These are phyloP conservation scores for Didymosphaeria variabile DNA, from an alignment of 2,329 filamentous ascomycete species.

Conservation along the genomic window DNA sequence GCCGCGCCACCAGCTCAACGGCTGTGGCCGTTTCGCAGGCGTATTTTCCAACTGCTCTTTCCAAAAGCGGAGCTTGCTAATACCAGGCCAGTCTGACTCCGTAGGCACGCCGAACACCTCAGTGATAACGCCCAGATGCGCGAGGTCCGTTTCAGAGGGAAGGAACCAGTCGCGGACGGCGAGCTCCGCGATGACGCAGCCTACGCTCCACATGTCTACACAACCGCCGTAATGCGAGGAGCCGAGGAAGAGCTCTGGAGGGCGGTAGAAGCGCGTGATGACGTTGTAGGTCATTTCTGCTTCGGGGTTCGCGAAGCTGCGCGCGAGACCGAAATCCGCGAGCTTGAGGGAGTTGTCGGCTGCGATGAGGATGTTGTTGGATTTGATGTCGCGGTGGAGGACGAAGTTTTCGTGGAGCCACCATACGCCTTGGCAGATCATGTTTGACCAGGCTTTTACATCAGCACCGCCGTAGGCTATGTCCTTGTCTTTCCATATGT, in stretches of 20 bases:
- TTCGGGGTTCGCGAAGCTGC: constrained; percentile 88
- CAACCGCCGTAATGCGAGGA: constrained; percentile 87
- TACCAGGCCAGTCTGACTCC: constrained; percentile 95
- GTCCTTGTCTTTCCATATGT: constrained; percentile 80
- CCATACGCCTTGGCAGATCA: constrained; percentile 92
- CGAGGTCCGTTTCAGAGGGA: constrained; percentile 82
- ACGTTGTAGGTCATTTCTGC: constrained; percentile 91
- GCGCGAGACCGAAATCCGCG: constrained; percentile 95
- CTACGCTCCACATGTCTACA: constrained; percentile 94
- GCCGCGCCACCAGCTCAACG: constrained; percentile 75
- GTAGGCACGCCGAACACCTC: constrained; percentile 88
- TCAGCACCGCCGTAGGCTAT: constrained; percentile 87
- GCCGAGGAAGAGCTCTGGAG: constrained; percentile 91
- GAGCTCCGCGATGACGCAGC: constrained; percentile 91
- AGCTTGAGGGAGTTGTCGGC: constrained; percentile 93
- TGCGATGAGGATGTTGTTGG: constrained; percentile 95
- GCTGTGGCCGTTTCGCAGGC: constrained; percentile 66
- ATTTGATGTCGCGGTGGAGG: constrained; percentile 97
- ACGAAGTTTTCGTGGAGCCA: constrained; percentile 97
- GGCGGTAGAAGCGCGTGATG: constrained; percentile 96
- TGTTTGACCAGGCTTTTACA: constrained; percentile 98
- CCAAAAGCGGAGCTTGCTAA: constrained; percentile 81
- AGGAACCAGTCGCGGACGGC: constrained; percentile 84
- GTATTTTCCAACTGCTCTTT: constrained; percentile 33
- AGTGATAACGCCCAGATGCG: constrained; percentile 85